Evolutionary conservation across 2,329 filamentous ascomycete genomes (phyloP).

Genomic region (Tolypocladium endophyticum): DNA sequence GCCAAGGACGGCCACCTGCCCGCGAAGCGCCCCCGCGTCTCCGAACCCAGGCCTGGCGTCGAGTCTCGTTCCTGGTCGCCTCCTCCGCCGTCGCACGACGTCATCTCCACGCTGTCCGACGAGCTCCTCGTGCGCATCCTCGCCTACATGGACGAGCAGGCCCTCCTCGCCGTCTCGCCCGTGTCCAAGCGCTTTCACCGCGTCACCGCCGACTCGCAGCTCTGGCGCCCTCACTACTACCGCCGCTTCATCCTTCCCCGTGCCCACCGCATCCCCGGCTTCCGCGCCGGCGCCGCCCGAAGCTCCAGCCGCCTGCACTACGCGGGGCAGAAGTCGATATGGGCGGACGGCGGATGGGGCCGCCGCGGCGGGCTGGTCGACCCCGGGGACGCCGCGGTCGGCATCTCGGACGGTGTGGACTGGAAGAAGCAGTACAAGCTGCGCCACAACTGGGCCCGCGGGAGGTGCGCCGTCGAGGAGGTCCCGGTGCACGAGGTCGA

Average conservation of each 20-base stretch:
- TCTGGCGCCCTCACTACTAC: constrained; percentile 90
- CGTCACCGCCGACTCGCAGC: constrained; percentile 69
- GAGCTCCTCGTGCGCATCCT: constrained; percentile 81
- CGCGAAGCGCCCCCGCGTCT: constrained; percentile 11
- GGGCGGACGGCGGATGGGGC: constrained; percentile 30
- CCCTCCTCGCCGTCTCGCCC: constrained; percentile 51
- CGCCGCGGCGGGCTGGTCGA: constrained; percentile 34
- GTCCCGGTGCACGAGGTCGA: constrained; percentile 45
- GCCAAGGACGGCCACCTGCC: not conserved
- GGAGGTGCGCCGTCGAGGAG: constrained; percentile 70
- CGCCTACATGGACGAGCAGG: constrained; percentile 59
- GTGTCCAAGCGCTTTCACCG: constrained; percentile 67
- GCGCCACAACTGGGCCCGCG: constrained; percentile 82
- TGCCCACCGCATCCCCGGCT: constrained; percentile 63
- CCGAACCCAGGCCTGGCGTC: not conserved
- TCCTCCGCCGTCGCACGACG: constrained; percentile 33
- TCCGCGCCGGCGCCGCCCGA: constrained; percentile 26
- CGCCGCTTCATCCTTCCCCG: constrained; percentile 75
- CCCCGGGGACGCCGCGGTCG: constrained; percentile 32
- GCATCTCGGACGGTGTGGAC: constrained; percentile 37
- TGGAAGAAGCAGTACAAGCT: constrained; percentile 89
- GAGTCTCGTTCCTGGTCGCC: not conserved
- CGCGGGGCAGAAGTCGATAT: constrained; percentile 30
- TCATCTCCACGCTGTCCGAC: constrained; percentile 67
- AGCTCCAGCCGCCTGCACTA: constrained; percentile 29